Conservation (phyloP, 1,139 yeast species). For the Komagataea norvegica region DNA sequence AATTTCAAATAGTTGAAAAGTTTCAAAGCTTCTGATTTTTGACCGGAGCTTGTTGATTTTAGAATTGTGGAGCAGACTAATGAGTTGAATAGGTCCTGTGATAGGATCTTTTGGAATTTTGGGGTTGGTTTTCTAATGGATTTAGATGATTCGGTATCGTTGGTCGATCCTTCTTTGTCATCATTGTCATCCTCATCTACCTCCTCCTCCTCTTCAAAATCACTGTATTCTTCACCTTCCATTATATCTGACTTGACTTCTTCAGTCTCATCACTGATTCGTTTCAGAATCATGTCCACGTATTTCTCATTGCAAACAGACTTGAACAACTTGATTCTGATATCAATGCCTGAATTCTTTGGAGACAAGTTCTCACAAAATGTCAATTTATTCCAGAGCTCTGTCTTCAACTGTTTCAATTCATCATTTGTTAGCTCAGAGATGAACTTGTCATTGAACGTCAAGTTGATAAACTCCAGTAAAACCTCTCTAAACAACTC, state of each 20-base stretch:
- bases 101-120: conserved; percentile 19
- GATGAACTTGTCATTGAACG: conserved; percentile 23
- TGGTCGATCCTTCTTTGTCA: conserved; percentile 10
- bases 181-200: conserved; percentile 5
- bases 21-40: conserved; percentile 15
- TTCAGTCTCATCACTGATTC: conserved; percentile 20
- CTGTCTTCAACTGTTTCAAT: conserved; percentile 23
- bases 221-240: conserved; percentile 3
- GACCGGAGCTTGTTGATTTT: conserved; percentile 19
- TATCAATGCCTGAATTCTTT: conserved; percentile 23
- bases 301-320: conserved; percentile 24
- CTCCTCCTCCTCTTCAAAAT: conserved; percentile 9
- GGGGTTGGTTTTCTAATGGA: conserved; percentile 6
- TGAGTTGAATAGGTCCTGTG: conserved; percentile 24
- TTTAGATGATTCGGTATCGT: conserved; percentile 7
- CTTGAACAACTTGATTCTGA: conserved; percentile 24
- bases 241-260: conserved; percentile 3
- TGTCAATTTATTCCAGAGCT: conserved; percentile 26
- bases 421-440: conserved; percentile 20
- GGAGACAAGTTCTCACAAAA: conserved; percentile 26
- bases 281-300: conserved; percentile 17
- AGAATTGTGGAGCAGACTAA: conserved; percentile 22
- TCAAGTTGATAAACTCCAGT: conserved; percentile 24
- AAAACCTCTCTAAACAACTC: conserved; percentile 30
- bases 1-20: conserved; percentile 19